Base-by-base conservation (phyloP, 1,139 yeast species). In the Yamadazyma triangularis region DNA sequence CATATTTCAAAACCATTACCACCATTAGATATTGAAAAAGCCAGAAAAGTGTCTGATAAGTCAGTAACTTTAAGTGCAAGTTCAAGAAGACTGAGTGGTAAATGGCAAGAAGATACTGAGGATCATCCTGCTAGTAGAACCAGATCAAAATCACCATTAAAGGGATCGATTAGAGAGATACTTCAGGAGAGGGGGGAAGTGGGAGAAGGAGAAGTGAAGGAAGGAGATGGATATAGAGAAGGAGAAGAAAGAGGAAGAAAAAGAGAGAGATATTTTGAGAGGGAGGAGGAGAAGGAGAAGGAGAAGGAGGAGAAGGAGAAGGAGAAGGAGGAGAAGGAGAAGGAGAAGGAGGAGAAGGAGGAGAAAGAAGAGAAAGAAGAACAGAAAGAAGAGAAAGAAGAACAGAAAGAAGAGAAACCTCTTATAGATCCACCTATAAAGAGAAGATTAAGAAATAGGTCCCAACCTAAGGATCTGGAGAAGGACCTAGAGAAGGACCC, bases 141-240 rank as follows among this genome's bases (percentile, higher is more conserved):
- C 1, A 43, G 73, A 30, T 64, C 71, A 2, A 63, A 61, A 38
- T 65, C 72, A 1, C 73, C 73, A 0, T 41, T 65, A 36, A 66
- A 66, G 38, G 48, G 56, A 29, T 50, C 57, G 23, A 42, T 63
- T 28, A 44, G 47, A 26, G 65, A 64, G 27, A 44, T 62, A 5
- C 32, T 56, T 6, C 40, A 53, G 0, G 58, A 52, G 10, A 41
- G 42, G 19, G 30, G 31, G 3, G 37, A 41, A 4, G 29, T 41
- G 40, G 34, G 55, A 36, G 35, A 15, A 29, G 46, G 8, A 34
- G 44, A 24, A 36, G 31, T 12, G 40, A 15, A n/a, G 16, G 16
- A 8, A 16, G 29, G 36, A 13, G 16, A 16, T 23, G 13, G 24
- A 23, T 18, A 28, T 26, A 18, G 32, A 28, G 9, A 13, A 13